Evolutionary conservation across 2,329 filamentous ascomycete species (phyloP), one percentile per base, ranked within the genome.

Genomic region (Parafenestella ontariensis): DNA sequence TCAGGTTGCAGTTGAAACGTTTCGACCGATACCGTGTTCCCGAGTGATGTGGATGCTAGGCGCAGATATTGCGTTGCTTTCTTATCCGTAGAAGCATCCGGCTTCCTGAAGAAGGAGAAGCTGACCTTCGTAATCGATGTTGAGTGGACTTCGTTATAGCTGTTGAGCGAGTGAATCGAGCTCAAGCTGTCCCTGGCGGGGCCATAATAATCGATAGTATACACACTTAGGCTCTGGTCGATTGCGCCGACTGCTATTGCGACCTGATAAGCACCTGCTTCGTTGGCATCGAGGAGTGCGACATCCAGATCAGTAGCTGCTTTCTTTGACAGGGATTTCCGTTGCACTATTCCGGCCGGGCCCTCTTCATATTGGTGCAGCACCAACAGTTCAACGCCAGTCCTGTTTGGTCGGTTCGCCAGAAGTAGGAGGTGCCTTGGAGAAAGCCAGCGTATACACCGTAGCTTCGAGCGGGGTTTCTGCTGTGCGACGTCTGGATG

Each of bases 231-330:
- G 10, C 91, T 92, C 56, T 87, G 87, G 73, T 96, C 90, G 65
- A 90, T 89, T 8, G 89, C 89, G 2, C 90, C 90, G 13, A 96
- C 86, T 6, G 92, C 93, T 61, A 96, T 83, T 42, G 89, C 85
- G 61, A 92, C 89, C 76, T 97, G 92, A 42, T 88, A 85, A 54
- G 89, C 87, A 47, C 84, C 85, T 46, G 86, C 79, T 1, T 82
- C 77, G 17, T 83, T 79, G 0, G 83, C 77, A 10, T 84, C 78
- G 5, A 97, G 82, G 53, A 88, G 86, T 55, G 87, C 87, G 45
- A 94, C 86, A 46, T 95, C 90, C 46, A 98, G 81, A 9, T 89
- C 89, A 0, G 91, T 89, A 3, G 90, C 90, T 51, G 90, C 88
- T 52, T 88, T 88, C 95, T 85, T 49, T 82, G 82, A 49, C 81